These are phyloP conservation scores for Cyclocybe cylindracea DNA, from an alignment of 768 basidiomycete species.

Conservation along the genomic window DNA sequence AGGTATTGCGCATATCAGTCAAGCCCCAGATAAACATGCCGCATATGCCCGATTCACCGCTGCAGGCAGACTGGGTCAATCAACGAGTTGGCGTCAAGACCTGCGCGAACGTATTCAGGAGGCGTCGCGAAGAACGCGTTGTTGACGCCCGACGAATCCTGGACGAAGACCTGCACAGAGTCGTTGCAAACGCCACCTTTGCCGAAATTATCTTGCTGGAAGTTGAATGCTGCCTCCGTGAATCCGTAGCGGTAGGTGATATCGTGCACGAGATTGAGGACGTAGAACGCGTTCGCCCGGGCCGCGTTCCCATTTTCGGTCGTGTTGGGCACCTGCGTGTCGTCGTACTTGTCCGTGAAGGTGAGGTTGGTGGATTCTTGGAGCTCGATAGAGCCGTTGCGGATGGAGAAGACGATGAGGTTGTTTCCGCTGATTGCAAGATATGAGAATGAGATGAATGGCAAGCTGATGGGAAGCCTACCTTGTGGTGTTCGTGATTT, in stretches of 20 bases:
- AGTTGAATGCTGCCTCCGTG: slow-evolving; percentile 45
- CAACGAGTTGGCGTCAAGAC: no score
- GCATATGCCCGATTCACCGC: slow-evolving; percentile 37
- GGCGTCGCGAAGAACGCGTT: slow-evolving; percentile 47
- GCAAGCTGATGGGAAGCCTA: not conserved
- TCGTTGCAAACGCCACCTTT: slow-evolving; percentile 54
- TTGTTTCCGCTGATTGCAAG: slow-evolving; percentile 34
- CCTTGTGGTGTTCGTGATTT: slow-evolving; percentile 11
- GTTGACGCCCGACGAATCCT: slow-evolving; percentile 47
- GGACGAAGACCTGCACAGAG: slow-evolving; percentile 52
- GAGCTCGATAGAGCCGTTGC: slow-evolving; percentile 24
- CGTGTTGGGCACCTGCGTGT: slow-evolving; percentile 33
- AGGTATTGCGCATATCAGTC: slow-evolving; percentile 15
- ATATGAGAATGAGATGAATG: not conserved
- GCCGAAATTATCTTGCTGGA: slow-evolving; percentile 60
- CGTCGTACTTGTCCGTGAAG: slow-evolving; percentile 36
- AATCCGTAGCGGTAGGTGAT: slow-evolving; percentile 43
- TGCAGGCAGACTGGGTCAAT: no score
- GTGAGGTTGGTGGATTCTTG: slow-evolving; percentile 34
- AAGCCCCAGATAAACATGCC: slow-evolving; percentile 27
- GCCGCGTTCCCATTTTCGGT: slow-evolving; percentile 49
- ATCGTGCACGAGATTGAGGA: slow-evolving; percentile 58
- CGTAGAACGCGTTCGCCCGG: slow-evolving; percentile 53
- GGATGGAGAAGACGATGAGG: slow-evolving; percentile 28
- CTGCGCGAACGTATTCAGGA: slow-evolving; percentile 33